A percentile compares a stretch with the other conserved stretches of the same genome.
phyloP scores from a whole-genome alignment of 305 asterid species.

The Euphrasia arctica region DNA sequence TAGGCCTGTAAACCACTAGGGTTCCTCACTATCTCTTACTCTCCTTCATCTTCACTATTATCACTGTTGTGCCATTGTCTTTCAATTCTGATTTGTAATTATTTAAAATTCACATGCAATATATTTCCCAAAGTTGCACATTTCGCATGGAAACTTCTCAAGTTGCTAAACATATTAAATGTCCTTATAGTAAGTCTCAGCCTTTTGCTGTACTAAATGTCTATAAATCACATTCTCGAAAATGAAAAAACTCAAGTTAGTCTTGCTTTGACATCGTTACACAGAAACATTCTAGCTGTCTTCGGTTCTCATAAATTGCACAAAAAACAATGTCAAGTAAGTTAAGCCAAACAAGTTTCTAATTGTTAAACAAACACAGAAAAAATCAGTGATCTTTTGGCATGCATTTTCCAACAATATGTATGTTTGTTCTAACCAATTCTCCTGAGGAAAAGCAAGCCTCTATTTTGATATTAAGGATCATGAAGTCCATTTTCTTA shows the following conservation, averaged over 20 bases:
- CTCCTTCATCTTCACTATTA: slow-evolving; percentile 18
- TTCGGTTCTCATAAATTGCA: slow-evolving; percentile 2
- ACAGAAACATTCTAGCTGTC: slow-evolving; percentile 1
- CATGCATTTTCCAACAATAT: neutral
- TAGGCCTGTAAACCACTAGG: slow-evolving; percentile 1
- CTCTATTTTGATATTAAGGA: neutral
- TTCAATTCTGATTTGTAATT: neutral
- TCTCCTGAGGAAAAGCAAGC: neutral
- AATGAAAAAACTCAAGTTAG: neutral
- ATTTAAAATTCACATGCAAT: too few relatives aligned
- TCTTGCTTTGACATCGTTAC: slow-evolving; percentile 6
- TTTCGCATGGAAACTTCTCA: too few relatives aligned
- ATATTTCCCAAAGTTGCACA: too few relatives aligned
- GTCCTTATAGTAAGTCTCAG: slow-evolving; percentile 1
- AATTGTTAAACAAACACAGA: neutral
- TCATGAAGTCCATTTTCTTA: neutral
- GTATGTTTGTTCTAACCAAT: neutral
- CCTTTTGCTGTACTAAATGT: slow-evolving; percentile 4
- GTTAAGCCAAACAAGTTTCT: slow-evolving; percentile 6
- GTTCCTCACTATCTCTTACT: slow-evolving; percentile 5
- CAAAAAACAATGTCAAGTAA: slow-evolving; percentile 1
- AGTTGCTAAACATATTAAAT: neutral
- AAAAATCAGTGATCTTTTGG: neutral
- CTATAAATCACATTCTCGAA: neutral
- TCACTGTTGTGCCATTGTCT: slow-evolving; percentile 4